Percentiles rank a stretch among this genome's conserved stretches.
These are phyloP conservation scores for Verticillium dahliae DNA, from an alignment of 2,329 filamentous ascomycete genomes.

Conservation along the genomic window DNA sequence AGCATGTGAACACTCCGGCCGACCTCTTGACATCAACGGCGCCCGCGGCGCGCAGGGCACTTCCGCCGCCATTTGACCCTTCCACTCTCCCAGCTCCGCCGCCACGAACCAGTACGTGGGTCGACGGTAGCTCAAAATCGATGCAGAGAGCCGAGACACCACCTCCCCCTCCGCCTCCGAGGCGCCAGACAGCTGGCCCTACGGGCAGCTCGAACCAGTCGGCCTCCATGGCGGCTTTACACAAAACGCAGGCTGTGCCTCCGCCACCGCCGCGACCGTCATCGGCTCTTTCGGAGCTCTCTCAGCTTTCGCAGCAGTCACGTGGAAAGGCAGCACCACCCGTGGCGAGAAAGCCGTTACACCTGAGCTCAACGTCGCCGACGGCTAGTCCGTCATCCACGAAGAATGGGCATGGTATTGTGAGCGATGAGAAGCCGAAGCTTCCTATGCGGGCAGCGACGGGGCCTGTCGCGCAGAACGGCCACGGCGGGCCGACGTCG, in stretches of 20 bases:
- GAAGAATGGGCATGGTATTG: slow-evolving; percentile 11
- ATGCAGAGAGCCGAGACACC: slow-evolving; percentile 26
- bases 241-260: slow-evolving; percentile 18
- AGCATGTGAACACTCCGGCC: slow-evolving; percentile 47
- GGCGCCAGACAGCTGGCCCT: slow-evolving; percentile 26
- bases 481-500: not conserved
- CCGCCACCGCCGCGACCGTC: slow-evolving; percentile 21
- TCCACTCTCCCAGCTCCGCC: slow-evolving; percentile 37
- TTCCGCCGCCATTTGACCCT: slow-evolving; percentile 45
- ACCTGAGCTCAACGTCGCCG: slow-evolving; percentile 33
- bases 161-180: slow-evolving; percentile 38
- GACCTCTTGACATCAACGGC: slow-evolving; percentile 38
- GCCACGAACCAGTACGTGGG: slow-evolving; percentile 33
- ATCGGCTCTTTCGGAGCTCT: slow-evolving; percentile 26
- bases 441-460: slow-evolving; percentile 9
- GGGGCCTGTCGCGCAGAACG: slow-evolving; percentile 3
- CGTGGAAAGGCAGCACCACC: slow-evolving; percentile 42
- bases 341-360: slow-evolving; percentile 57
- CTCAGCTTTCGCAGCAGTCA: slow-evolving; percentile 21
- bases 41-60: slow-evolving; percentile 38
- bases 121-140: slow-evolving; percentile 25
- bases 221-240: not conserved
- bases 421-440: slow-evolving; percentile 10
- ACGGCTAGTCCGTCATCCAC: slow-evolving; percentile 14
- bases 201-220: not conserved